Base-by-base conservation (phyloP, 805 yeast genomes). In the Wickerhamiella azymoides region DNA sequence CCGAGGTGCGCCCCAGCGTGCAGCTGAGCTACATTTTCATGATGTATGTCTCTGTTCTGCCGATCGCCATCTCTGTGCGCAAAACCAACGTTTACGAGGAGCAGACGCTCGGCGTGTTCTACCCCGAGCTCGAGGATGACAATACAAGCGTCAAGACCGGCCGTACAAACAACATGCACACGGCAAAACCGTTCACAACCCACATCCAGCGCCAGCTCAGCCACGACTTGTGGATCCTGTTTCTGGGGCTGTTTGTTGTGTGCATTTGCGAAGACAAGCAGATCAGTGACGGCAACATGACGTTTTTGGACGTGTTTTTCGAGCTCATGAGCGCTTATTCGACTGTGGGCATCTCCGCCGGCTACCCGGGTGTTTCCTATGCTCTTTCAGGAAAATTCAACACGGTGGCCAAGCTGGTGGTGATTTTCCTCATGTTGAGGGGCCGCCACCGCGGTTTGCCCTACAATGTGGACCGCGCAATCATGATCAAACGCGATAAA, bases 41-140 rank as follows among this genome's bases (percentile, higher is more conserved):
- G 97, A 92, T 92, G 98, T 92, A 92, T 65, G 86, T 92, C 24
- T 89, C 97, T 13, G 96, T 89, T 38, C 70, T 88, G 59, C 99
- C 99, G 1, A 68, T 92, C 54, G 98, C 99, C 27, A 92, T 92
- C 52, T 84, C 96, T 33, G 86, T 92, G 51, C 77, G 99, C 66
- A 75, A 96, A 61, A 92, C 98, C 16, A 92, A 92, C 61, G 99
- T 92, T 46, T 92, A 92, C 65, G 99, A 92, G 61, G 98, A 92
- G 57, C 97, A 86, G 59, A 83, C 96, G 0, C 65, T 92, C 47
- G 98, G 98, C n/a, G 73, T 86, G n/a, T 88, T 84, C 58, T 62
- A 62, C 8, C 59, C 60, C 2, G 42, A 41, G 41, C 50, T 46
- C 5, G 61, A 57, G 3, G 63, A 56, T n/a, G 54, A 54, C 14